Conservation (phyloP, 139 green algal genomes). For the Coelastrella sp. region DNA sequence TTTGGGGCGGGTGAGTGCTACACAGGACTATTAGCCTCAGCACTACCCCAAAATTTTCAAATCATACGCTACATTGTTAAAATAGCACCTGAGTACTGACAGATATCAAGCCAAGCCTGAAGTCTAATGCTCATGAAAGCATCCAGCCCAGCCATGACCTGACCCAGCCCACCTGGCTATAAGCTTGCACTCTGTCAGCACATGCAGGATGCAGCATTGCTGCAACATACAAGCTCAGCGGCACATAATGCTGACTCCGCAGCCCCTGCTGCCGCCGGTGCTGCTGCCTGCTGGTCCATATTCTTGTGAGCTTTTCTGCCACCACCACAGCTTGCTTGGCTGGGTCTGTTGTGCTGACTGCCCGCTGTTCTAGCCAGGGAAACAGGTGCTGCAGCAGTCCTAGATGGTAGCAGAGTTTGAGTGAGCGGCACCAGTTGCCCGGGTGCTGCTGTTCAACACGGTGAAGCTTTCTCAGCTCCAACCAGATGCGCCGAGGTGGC, state of each 20-base stretch:
- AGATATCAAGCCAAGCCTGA: neutral
- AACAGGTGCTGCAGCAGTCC: conserved; percentile 44
- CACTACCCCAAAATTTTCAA: too few relatives aligned
- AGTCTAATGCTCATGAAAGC: neutral
- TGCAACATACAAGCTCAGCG: conserved; percentile 25
- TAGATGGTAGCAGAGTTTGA: conserved; percentile 47
- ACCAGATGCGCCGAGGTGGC: conserved; percentile 44
- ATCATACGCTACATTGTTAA: too few relatives aligned
- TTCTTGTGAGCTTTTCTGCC: neutral
- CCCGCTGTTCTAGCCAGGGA: conserved; percentile 33
- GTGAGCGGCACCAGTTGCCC: conserved; percentile 12
- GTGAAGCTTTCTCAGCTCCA: conserved; percentile 48
- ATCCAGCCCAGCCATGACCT: neutral
- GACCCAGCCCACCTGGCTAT: neutral
- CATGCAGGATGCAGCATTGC: neutral
- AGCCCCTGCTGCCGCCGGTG: neutral
- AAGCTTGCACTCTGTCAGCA: neutral
- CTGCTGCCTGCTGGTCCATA: neutral
- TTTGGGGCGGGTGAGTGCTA: too few relatives aligned
- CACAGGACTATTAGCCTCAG: too few relatives aligned
- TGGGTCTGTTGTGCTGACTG: neutral
- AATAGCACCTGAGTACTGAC: too few relatives aligned
- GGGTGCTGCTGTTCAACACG: conserved; percentile 18
- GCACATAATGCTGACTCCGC: neutral
- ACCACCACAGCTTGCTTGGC: conserved; percentile 27